phyloP scores from a whole-genome alignment of 2,329 filamentous ascomycete species.

The Fusarium haematococcum region DNA sequence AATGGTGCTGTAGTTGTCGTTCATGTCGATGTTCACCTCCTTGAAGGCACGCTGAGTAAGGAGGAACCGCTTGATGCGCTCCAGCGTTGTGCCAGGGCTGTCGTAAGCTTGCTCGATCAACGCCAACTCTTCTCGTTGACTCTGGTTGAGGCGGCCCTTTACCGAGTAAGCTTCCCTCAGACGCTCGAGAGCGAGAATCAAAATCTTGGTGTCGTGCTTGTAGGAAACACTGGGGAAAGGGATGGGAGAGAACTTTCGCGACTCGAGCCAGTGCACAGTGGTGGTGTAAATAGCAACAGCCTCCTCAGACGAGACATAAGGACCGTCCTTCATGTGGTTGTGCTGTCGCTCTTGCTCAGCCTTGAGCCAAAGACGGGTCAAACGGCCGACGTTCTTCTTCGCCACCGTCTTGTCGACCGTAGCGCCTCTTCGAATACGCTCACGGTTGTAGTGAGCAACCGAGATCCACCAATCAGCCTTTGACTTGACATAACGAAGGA shows the following conservation, averaged over 20 bases:
- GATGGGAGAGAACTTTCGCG: constrained; percentile 97
- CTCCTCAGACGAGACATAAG: constrained; percentile 98
- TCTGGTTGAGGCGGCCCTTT: constrained; percentile 96
- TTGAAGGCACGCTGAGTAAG: constrained; percentile 98
- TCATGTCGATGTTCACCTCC: constrained; percentile 99
- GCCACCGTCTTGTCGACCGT: constrained; percentile 99
- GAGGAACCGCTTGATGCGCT: constrained; percentile 96
- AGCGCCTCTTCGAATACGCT: constrained; percentile 94
- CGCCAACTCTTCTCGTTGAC: constrained; percentile 94
- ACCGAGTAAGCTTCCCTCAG: constrained; percentile 97
- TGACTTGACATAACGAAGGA: constrained; percentile 97
- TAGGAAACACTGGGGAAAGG: constrained; percentile 99
- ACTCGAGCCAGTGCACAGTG: constrained; percentile 98
- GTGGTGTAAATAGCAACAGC: constrained; percentile 99
- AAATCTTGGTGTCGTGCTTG: constrained; percentile 99
- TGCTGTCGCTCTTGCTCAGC: constrained; percentile 98
- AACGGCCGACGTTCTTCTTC: constrained; percentile 96
- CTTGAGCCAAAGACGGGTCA: constrained; percentile 97
- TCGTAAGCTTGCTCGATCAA: constrained; percentile 99
- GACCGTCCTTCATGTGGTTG: constrained; percentile 99
- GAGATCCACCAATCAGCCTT: constrained; percentile 99
- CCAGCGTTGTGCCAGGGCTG: constrained; percentile 93
- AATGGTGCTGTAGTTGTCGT: constrained; percentile 99
- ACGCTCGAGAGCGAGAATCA: constrained; percentile 93
- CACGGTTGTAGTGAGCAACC: constrained; percentile 97